Conservation (phyloP, 2,329 filamentous ascomycete genomes). For the Sclerotinia trifoliorum region DNA sequence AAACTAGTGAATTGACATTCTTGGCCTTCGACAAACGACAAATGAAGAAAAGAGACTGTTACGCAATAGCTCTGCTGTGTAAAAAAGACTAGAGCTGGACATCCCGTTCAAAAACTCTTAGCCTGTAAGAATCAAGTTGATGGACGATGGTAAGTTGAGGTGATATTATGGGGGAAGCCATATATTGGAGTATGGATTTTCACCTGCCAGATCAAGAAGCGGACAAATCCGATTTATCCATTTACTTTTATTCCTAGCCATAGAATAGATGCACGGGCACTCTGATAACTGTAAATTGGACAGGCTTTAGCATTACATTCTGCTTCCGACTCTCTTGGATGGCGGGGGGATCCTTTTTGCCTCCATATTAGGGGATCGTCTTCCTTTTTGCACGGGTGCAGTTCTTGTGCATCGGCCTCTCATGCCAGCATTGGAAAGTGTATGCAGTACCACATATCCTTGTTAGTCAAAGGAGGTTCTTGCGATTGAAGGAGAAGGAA, state of each 20-base stretch:
- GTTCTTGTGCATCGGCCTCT: background rate
- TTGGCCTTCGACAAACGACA: background rate
- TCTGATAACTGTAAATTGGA: background rate
- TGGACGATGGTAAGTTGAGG: background rate
- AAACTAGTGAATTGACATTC: background rate
- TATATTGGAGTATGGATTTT: background rate
- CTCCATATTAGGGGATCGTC: background rate
- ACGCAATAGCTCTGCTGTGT: background rate
- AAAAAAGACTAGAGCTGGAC: background rate
- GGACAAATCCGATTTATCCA: slow-evolving; percentile 25
- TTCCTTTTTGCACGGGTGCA: background rate
- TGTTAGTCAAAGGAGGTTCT: background rate
- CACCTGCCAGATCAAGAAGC: slow-evolving; percentile 15
- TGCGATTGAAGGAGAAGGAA: background rate
- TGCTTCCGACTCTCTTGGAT: background rate
- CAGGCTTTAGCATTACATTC: background rate
- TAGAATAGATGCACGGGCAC: slow-evolving; percentile 29
- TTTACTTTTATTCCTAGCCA: slow-evolving; percentile 28
- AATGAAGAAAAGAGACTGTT: background rate
- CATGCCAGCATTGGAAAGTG: background rate
- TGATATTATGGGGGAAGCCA: background rate
- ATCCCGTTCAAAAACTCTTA: background rate
- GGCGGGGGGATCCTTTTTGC: background rate
- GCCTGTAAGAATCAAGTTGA: background rate
- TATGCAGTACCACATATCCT: background rate